Conservation (phyloP, 169 alveolate species). For the Plasmodium yoelii region DNA sequence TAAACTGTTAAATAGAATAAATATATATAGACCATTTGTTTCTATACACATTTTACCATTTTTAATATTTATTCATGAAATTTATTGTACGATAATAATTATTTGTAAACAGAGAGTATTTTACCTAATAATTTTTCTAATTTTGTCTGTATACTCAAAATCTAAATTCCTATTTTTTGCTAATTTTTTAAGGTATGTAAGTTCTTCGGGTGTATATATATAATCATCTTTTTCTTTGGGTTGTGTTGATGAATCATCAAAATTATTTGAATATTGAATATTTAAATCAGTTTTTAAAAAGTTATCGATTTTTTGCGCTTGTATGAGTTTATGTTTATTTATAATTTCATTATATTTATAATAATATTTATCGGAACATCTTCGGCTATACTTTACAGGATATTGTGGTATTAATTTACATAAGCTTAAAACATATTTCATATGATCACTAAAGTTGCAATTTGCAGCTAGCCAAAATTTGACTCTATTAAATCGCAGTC, state of each 20-base stretch:
- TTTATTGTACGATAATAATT: background rate
- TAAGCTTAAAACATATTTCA: conserved; percentile 70
- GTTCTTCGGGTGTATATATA: conserved; percentile 73
- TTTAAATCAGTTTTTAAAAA: conserved; percentile 71
- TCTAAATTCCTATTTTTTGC: conserved; percentile 67
- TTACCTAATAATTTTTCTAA: conserved; percentile 69
- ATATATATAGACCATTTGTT: too few species aligned
- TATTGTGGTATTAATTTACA: conserved; percentile 73
- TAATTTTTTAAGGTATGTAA: conserved; percentile 69
- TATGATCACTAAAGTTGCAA: conserved; percentile 82
- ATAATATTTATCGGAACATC: conserved; percentile 72
- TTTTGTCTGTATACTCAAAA: conserved; percentile 59
- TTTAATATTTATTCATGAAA: background rate
- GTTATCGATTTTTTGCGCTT: conserved; percentile 62
- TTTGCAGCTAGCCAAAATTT: conserved; percentile 92
- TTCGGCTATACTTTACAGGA: conserved; percentile 62
- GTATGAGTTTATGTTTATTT: conserved; percentile 71
- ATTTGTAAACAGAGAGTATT: too few species aligned
- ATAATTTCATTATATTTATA: conserved; percentile 59
- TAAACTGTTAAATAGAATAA: too few species aligned
- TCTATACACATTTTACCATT: too few species aligned
- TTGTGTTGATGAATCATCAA: conserved; percentile 23
- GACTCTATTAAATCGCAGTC: conserved; percentile 89
- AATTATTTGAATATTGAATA: conserved; percentile 54
- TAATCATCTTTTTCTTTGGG: conserved; percentile 55